These are phyloP conservation scores for Teunomyces atbi DNA, from an alignment of 805 yeast species.

Conservation along the genomic window DNA sequence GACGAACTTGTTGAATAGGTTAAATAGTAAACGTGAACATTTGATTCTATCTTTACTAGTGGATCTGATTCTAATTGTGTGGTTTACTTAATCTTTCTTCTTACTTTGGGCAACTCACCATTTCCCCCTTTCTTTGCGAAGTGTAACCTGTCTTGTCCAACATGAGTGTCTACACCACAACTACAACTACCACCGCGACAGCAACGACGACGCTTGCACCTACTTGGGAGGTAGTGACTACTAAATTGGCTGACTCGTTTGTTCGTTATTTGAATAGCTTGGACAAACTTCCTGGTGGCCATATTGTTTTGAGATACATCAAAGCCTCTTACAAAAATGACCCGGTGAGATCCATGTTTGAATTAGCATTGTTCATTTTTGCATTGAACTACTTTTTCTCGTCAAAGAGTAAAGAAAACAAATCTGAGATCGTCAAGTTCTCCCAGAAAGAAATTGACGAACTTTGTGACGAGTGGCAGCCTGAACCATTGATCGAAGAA, in stretches of 20 bases:
- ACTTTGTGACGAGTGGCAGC: conserved; percentile 86
- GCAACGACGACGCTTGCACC: conserved; percentile 33
- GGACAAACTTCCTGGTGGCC: conserved; percentile 55
- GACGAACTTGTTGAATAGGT: not conserved
- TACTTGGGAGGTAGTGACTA: conserved; percentile 34
- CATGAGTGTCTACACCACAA: conserved; percentile 11
- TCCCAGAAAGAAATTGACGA: conserved; percentile 70
- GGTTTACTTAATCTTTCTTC: not conserved
- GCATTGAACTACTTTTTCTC: conserved; percentile 83
- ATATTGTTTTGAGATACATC: conserved; percentile 64
- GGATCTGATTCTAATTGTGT: not conserved
- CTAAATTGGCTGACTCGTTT: conserved; percentile 32
- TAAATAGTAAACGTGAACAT: not conserved
- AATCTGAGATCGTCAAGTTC: conserved; percentile 64
- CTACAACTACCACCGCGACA: conserved; percentile 26
- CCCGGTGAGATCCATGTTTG: conserved; percentile 85
- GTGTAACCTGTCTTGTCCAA: not conserved
- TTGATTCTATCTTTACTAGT: not conserved
- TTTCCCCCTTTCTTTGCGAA: not conserved
- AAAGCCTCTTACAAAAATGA: conserved; percentile 87
- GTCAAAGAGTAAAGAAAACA: conserved; percentile 72
- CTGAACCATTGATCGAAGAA: conserved; percentile 73
- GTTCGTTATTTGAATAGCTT: conserved; percentile 35
- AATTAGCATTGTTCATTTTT: conserved; percentile 69
- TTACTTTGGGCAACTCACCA: not conserved